Conservation (phyloP, 225 moss, liverwort and hornwort genomes). For the Ulota crispa region DNA sequence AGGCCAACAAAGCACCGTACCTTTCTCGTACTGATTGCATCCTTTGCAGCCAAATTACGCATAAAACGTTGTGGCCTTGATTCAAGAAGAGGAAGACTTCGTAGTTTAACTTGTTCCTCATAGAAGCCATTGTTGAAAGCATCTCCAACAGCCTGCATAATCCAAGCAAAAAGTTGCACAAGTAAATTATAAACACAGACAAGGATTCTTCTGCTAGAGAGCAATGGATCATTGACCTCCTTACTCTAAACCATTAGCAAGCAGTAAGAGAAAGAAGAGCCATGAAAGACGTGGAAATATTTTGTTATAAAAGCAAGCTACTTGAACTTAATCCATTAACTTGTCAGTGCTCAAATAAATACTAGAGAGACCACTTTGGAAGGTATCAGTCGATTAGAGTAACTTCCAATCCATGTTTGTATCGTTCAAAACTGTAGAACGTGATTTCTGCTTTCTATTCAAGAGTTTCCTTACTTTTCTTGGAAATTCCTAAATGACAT, state of each 20-base stretch:
- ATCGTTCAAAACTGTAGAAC: neutral
- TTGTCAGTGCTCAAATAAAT: neutral
- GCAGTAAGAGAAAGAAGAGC: conserved; percentile 3
- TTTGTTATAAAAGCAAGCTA: neutral
- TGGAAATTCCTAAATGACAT: neutral
- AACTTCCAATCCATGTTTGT: neutral
- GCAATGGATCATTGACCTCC: neutral
- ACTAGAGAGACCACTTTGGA: neutral
- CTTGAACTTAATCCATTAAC: neutral
- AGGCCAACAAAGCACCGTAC: conserved; percentile 25
- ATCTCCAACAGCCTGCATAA: conserved; percentile 94
- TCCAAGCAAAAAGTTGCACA: conserved; percentile 21
- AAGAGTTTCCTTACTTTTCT: neutral
- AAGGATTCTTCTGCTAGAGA: neutral
- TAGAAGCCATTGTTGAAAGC: conserved; percentile 98
- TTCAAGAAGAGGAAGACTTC: conserved; percentile 92
- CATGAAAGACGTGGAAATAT: neutral
- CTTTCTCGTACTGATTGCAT: conserved; percentile 83
- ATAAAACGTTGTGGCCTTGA: conserved; percentile 94
- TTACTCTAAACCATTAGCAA: neutral
- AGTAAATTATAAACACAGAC: neutral
- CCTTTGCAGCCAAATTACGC: conserved; percentile 85
- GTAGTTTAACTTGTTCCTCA: conserved; percentile 85
- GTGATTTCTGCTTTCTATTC: neutral
- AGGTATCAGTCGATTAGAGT: neutral